Evolutionary conservation across 2,329 filamentous ascomycete genomes (phyloP), one percentile per base, ranked within the genome.

Genomic region (Hypoxylon rubiginosum): DNA sequence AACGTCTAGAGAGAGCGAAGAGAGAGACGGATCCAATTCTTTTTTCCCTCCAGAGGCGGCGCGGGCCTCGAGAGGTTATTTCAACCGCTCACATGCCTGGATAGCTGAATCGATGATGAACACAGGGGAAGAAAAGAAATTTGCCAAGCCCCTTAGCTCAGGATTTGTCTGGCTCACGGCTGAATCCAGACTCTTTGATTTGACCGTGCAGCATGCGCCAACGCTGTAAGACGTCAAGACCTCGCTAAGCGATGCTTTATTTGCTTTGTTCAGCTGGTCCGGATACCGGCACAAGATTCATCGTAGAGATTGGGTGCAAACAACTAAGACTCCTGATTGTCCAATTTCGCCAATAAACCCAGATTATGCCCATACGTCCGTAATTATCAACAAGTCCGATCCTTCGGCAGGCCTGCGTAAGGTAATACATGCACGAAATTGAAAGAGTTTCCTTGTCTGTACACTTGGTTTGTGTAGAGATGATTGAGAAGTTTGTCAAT

Each of bases 71-170:
- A n/a, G 13, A 15, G 51, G 32, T 60, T 62, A 60, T 66, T 50
- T 57, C 28, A 52, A 59, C 34, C n/a, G 53, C 51, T 24, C 41
- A 50, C 15, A 39, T 21, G 8, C 21, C 11, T 51, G 9, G 45
- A 28, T 41, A 45, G 43, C 39, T 59, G 28, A 50, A 41, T 46
- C 45, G 46, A 58, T 58, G 45, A 51, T n/a, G 48, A 34, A 7
- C 51, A 64, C 7, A 4, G 28, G 46, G 48, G 39, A n/a, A n/a
- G 39, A 34, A 17, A 46, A 21, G 28, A 58, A 53, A 66, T 66
- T 68, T 63, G 66, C 66, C 66, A 68, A 68, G 66, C 13, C 59
- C 36, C 7, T 41, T 60, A 63, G 54, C 28, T 39, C 48, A 28
- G 41, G 55, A 15, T 19, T 24, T 28, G 17, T 48, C 34, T 53